Evolutionary conservation across 2,329 filamentous ascomycete genomes (phyloP).

Genomic region (Ophiostoma tasmaniense): DNA sequence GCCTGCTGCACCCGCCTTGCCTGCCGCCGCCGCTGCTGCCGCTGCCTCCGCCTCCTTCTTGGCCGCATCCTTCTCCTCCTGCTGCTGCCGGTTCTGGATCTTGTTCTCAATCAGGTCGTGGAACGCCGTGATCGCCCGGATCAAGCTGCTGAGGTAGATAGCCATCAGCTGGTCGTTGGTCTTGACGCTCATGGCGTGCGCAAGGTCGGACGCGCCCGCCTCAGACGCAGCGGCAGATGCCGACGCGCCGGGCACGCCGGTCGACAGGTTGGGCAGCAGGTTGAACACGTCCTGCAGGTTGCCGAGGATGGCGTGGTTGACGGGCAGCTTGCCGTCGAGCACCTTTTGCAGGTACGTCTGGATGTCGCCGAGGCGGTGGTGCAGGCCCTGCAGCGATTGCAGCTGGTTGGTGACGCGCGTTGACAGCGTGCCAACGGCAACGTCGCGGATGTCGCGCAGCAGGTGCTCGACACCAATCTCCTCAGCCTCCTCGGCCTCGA

Average conservation of each 20-base stretch:
- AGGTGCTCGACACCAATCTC: conserved; percentile 98
- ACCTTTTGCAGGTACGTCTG: conserved; percentile 94
- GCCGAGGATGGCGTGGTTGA: conserved; percentile 94
- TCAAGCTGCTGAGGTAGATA: conserved; percentile 94
- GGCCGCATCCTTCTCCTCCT: conserved; percentile 83
- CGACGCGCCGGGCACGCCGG: conserved; percentile 39
- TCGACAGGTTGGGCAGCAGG: conserved; percentile 88
- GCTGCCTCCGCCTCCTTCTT: conserved; percentile 50
- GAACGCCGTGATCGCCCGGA: conserved; percentile 96
- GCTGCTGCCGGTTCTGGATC: conserved; percentile 95
- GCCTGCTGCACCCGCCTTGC: neutral
- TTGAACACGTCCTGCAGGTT: conserved; percentile 99
- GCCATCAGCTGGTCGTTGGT: conserved; percentile 98
- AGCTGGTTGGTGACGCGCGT: conserved; percentile 96
- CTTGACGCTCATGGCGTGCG: conserved; percentile 97
- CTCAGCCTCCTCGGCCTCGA: conserved; percentile 97
- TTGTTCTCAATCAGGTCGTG: conserved; percentile 99
- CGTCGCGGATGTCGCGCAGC: conserved; percentile 93
- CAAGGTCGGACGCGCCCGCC: conserved; percentile 69
- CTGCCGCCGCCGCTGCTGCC: conserved; percentile 23
- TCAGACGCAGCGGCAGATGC: conserved; percentile 32
- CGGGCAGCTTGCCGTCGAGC: conserved; percentile 79
- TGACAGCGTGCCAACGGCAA: conserved; percentile 91
- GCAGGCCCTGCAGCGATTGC: conserved; percentile 91
- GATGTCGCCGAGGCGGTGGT: conserved; percentile 90